Conservation (phyloP, 2,329 filamentous ascomycete genomes). For the Epichloe hybrida region DNA sequence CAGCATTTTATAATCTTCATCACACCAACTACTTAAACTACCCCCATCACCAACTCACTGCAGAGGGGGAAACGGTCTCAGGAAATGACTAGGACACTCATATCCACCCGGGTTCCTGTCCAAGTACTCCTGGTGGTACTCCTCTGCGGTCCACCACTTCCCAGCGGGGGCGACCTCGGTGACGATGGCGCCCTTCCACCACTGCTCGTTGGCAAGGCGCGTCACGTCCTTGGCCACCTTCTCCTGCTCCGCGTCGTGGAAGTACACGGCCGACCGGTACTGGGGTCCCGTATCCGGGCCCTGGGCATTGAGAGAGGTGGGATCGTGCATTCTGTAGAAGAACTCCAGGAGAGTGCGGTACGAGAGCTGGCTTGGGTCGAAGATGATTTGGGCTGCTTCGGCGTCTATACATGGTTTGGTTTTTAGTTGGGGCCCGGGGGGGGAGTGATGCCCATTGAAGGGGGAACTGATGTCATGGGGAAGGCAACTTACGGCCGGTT, state of each 20-base stretch:
- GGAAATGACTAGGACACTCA: slow-evolving; percentile 66
- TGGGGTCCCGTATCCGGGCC: slow-evolving; percentile 77
- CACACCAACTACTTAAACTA: too few species aligned
- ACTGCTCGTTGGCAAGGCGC: slow-evolving; percentile 64
- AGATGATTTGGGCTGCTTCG: slow-evolving; percentile 78
- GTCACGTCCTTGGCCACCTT: slow-evolving; percentile 65
- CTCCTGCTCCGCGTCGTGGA: slow-evolving; percentile 72
- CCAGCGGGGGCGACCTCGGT: slow-evolving; percentile 68
- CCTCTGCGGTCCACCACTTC: slow-evolving; percentile 90
- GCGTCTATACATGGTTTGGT: slow-evolving; percentile 41
- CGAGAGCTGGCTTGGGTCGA: slow-evolving; percentile 61
- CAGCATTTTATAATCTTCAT: too few species aligned
- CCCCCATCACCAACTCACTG: slow-evolving; percentile 16
- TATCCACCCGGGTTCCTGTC: slow-evolving; percentile 65
- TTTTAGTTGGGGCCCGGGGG: too few species aligned
- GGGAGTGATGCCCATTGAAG: too few species aligned
- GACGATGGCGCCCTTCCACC: slow-evolving; percentile 61
- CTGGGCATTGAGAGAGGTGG: slow-evolving; percentile 74
- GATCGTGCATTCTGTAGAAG: slow-evolving; percentile 97
- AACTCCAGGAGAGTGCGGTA: slow-evolving; percentile 84
- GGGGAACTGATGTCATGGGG: too few species aligned
- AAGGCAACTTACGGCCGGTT: slow-evolving; percentile 54
- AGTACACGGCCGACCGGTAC: slow-evolving; percentile 89
- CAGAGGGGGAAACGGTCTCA: slow-evolving; percentile 47
- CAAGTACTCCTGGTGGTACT: slow-evolving; percentile 78